These are phyloP conservation scores for Populus trichocarpa DNA, from an alignment of 441 rosid species.

Conservation along the genomic window DNA sequence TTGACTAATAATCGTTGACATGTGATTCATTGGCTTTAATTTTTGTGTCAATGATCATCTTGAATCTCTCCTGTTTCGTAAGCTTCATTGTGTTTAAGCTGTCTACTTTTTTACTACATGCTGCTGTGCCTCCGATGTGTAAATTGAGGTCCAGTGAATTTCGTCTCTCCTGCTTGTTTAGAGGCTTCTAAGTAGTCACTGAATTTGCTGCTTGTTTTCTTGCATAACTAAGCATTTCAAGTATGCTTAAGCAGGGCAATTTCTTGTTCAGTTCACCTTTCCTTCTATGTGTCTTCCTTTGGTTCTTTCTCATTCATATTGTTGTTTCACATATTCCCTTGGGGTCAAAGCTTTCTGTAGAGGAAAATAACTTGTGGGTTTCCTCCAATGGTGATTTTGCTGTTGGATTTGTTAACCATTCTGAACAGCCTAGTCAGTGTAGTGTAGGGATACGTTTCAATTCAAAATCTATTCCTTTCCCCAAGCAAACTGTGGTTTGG, in stretches of 20 bases:
- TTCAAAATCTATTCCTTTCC: constrained; percentile 48
- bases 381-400: constrained; percentile 68
- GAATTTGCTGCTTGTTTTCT: too few relatives aligned
- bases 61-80: background rate
- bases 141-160: constrained; percentile 11
- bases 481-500: constrained; percentile 59
- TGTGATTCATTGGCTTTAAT: constrained; percentile 18
- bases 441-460: constrained; percentile 70
- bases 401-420: constrained; percentile 49
- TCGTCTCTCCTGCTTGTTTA: constrained; percentile 21
- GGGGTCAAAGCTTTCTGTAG: constrained; percentile 60
- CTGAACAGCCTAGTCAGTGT: constrained; percentile 52
- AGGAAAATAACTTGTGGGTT: constrained; percentile 52
- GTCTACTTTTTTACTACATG: background rate
- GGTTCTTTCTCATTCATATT: constrained; percentile 30
- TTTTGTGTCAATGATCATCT: background rate
- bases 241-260: constrained; percentile 36
- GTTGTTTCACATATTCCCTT: constrained; percentile 53
- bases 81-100: constrained; percentile 14
- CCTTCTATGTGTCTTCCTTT: constrained; percentile 35
- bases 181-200: background rate
- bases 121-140: constrained; percentile 4
- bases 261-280: constrained; percentile 21
- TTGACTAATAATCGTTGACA: constrained; percentile 32
- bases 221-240: constrained; percentile 13